Evolutionary conservation across 2,329 filamentous ascomycete genomes (phyloP).

Genomic region (Aspergillus puulaauensis): DNA sequence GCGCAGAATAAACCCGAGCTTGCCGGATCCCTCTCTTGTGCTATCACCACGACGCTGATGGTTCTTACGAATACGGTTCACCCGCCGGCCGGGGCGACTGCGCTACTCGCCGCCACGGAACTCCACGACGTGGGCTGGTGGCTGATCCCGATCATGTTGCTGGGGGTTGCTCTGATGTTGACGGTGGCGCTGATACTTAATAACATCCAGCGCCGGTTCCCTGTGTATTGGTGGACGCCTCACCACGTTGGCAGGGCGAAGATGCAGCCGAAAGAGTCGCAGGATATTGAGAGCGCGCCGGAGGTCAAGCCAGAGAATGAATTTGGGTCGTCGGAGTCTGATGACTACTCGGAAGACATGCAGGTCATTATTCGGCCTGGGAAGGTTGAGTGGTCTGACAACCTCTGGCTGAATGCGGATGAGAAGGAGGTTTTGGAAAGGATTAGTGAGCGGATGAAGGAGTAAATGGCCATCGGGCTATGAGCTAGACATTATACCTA

Average conservation of each 20-base stretch:
- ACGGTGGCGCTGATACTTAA: constrained; percentile 64
- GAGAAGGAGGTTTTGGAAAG: constrained; percentile 33
- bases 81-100: constrained; percentile 73
- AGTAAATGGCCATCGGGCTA: not conserved
- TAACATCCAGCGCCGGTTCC: constrained; percentile 67
- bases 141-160: constrained; percentile 61
- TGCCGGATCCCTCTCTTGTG: constrained; percentile 65
- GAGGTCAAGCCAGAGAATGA: constrained; percentile 17
- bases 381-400: constrained; percentile 32
- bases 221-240: constrained; percentile 65
- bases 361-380: constrained; percentile 32
- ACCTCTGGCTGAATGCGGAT: constrained; percentile 32
- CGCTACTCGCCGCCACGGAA: constrained; percentile 62
- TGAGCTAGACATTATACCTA: not conserved
- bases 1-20: constrained; percentile 60
- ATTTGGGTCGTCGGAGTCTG: constrained; percentile 1
- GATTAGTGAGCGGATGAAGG: constrained; percentile 35
- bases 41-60: constrained; percentile 64
- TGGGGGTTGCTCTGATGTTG: constrained; percentile 64
- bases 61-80: constrained; percentile 69
- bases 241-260: constrained; percentile 23
- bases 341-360: constrained; percentile 19
- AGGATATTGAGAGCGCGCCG: constrained; percentile 21
- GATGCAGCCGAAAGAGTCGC: not conserved
- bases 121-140: constrained; percentile 66